Conservation (phyloP, 75 land plant species). For the Azolla pinnata region DNA sequence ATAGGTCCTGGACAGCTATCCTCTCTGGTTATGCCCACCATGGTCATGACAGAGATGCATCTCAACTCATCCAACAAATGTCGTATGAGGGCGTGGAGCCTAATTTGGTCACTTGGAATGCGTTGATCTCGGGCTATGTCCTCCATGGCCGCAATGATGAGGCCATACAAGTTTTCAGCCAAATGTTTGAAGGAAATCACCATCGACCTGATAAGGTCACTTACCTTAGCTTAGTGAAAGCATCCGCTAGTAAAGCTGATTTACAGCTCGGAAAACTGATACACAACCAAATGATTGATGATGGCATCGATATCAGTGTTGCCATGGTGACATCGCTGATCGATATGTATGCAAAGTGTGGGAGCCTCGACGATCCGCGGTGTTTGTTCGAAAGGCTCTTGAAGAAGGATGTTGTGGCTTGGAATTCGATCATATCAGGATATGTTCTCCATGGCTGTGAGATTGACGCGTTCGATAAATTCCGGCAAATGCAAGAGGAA, state of each 20-base stretch:
- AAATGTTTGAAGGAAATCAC: conserved; percentile 3
- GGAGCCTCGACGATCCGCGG: neutral
- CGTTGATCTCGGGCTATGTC: conserved; percentile 23
- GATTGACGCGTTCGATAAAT: conserved; percentile 3
- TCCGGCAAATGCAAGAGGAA: conserved; percentile 1
- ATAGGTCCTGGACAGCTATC: conserved; percentile 18
- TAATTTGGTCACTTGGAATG: conserved; percentile 23
- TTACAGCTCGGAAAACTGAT: conserved; percentile 8
- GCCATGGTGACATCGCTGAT: conserved; percentile 11
- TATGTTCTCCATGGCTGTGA: conserved; percentile 1
- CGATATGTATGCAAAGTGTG: conserved; percentile 21
- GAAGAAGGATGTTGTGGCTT: conserved; percentile 12
- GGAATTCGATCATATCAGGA: conserved; percentile 20
- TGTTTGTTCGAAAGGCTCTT: conserved; percentile 6
- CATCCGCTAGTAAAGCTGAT: conserved; percentile 10
- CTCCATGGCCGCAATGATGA: conserved; percentile 13
- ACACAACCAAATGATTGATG: conserved; percentile 12
- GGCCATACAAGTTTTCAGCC: conserved; percentile 14
- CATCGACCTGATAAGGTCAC: conserved; percentile 13
- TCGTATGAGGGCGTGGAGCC: conserved; percentile 5
- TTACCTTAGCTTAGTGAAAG: conserved; percentile 10
- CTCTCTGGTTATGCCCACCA: conserved; percentile 13
- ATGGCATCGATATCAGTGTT: conserved; percentile 3
- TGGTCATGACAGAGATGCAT: conserved; percentile 6
- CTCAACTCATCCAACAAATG: conserved; percentile 11